Evolutionary conservation across 768 basidiomycete species (phyloP).

Genomic region (Auriscalpium orientale): DNA sequence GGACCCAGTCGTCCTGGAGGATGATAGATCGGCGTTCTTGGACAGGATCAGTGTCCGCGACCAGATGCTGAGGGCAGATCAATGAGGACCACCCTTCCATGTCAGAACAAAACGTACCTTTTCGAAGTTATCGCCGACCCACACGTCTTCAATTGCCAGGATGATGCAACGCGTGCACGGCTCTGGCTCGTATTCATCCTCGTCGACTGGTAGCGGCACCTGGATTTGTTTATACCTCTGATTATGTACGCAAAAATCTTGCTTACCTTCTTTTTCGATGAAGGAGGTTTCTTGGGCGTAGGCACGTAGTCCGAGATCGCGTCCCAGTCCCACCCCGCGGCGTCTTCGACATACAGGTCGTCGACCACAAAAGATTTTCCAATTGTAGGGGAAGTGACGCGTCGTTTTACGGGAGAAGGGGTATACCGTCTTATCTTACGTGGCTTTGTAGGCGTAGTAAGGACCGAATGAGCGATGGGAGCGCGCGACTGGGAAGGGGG

Average conservation of each 20-base stretch:
- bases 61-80: slow-evolving; percentile 35
- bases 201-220: not conserved
- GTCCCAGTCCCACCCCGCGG: slow-evolving; percentile 15
- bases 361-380: not conserved
- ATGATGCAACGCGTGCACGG: slow-evolving; percentile 8
- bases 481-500: slow-evolving; percentile 5
- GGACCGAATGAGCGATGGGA: not conserved
- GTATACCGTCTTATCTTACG: not conserved
- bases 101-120: slow-evolving; percentile 7
- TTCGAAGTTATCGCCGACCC: slow-evolving; percentile 1
- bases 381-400: not conserved
- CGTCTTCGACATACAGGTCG: slow-evolving; percentile 4
- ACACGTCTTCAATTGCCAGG: not conserved
- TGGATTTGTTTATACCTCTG: not conserved
- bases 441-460: not conserved
- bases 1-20: slow-evolving; percentile 74
- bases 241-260: not conserved
- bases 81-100: not conserved
- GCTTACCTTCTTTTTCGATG: not conserved
- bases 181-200: slow-evolving; percentile 6
- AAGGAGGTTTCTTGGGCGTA: slow-evolving; percentile 9
- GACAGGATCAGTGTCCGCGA: slow-evolving; percentile 35
- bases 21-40: slow-evolving; percentile 41
- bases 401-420: not conserved
- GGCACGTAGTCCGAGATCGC: slow-evolving; percentile 15